Evolutionary conservation across 2,329 filamentous ascomycete species (phyloP).

Genomic region (Epichloe festucae): DNA sequence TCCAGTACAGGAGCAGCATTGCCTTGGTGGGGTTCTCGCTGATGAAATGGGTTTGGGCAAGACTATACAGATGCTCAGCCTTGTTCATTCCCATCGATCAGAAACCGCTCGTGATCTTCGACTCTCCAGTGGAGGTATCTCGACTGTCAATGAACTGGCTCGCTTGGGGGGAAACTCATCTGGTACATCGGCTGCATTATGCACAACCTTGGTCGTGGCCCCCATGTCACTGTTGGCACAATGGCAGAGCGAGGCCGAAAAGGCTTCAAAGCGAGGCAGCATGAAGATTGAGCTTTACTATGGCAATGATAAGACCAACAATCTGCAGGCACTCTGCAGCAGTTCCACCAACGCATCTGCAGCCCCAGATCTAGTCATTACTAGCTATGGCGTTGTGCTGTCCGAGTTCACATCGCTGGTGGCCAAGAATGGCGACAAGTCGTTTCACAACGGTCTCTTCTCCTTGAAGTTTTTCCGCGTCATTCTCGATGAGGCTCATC

Average conservation of each 20-base stretch:
- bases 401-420: slow-evolving; percentile 71
- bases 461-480: slow-evolving; percentile 89
- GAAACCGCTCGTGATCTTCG: slow-evolving; percentile 31
- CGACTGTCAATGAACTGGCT: slow-evolving; percentile 47
- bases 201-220: slow-evolving; percentile 88
- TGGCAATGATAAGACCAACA: slow-evolving; percentile 67
- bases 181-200: slow-evolving; percentile 56
- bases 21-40: slow-evolving; percentile 80
- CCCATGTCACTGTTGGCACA: slow-evolving; percentile 94
- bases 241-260: slow-evolving; percentile 91
- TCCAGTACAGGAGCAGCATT: slow-evolving; percentile 86
- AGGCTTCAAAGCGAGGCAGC: slow-evolving; percentile 73
- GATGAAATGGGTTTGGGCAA: slow-evolving; percentile 98
- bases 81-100: slow-evolving; percentile 73
- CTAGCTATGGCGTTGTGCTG: slow-evolving; percentile 82
- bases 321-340: slow-evolving; percentile 69
- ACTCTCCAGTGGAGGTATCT: slow-evolving; percentile 14
- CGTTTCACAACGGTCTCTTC: slow-evolving; percentile 63
- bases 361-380: slow-evolving; percentile 85
- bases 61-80: slow-evolving; percentile 94
- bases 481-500: slow-evolving; percentile 90
- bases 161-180: slow-evolving; percentile 43
- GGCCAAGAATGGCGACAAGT: slow-evolving; percentile 50
- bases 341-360: slow-evolving; percentile 58
- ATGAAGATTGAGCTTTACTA: slow-evolving; percentile 86